Percentiles rank a stretch among this genome's conserved stretches.
These are phyloP conservation scores for Tetradesmus obliquus DNA, from an alignment of 139 green algal species.

Conservation along the genomic window DNA sequence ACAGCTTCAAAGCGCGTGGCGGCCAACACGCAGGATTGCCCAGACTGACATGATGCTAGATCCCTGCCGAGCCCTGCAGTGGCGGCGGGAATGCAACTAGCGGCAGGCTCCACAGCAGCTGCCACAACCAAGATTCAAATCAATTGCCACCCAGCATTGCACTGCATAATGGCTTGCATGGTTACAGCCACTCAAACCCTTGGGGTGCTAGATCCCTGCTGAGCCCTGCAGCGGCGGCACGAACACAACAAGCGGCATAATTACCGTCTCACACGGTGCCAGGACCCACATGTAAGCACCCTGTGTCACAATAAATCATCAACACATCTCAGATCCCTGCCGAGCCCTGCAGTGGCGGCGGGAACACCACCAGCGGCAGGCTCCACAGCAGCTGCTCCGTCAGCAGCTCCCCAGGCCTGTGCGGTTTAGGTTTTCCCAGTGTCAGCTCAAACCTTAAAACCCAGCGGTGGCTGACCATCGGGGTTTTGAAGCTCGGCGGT, in stretches of 20 bases:
- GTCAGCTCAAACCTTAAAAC: constrained; percentile 85
- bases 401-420: constrained; percentile 24
- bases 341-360: constrained; percentile 41
- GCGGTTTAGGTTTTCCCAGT: constrained; percentile 47
- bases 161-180: too few species aligned
- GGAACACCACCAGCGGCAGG: constrained; percentile 73
- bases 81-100: constrained; percentile 64
- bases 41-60: neutral
- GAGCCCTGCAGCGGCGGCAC: too few species aligned
- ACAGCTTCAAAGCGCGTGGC: too few species aligned
- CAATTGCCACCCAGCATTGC: too few species aligned
- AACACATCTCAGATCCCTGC: constrained; percentile 31
- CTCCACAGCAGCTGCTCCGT: constrained; percentile 78
- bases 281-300: too few species aligned
- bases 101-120: constrained; percentile 78
- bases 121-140: constrained; percentile 53
- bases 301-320: too few species aligned
- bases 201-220: too few species aligned
- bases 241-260: too few species aligned
- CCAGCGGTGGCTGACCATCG: constrained; percentile 75
- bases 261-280: too few species aligned
- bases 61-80: constrained; percentile 1
- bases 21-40: too few species aligned
- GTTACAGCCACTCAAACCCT: too few species aligned
- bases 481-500: constrained; percentile 79